Evolutionary conservation across 2,329 filamentous ascomycete genomes (phyloP).

Genomic region (Trichoderma sp.): DNA sequence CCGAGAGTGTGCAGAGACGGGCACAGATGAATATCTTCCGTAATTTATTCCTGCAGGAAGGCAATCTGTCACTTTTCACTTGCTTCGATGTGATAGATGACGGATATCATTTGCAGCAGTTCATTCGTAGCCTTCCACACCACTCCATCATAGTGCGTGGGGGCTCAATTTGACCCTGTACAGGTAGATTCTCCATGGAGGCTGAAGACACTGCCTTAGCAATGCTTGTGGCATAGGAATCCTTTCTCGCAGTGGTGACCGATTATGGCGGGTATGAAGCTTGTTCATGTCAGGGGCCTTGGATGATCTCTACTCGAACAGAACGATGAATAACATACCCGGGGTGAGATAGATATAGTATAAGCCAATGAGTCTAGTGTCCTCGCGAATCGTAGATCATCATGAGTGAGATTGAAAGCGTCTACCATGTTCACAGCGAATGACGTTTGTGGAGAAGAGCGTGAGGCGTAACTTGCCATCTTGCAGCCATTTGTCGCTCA

Average conservation of each 20-base stretch:
- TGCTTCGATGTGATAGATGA: slow-evolving; percentile 21
- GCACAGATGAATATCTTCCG: not conserved
- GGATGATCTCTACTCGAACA: not conserved
- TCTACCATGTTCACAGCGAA: not conserved
- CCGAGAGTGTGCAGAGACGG: not conserved
- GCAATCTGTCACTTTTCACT: not conserved
- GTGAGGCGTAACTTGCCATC: not conserved
- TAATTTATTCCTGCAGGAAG: not conserved
- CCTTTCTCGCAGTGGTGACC: not conserved
- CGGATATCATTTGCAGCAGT: not conserved
- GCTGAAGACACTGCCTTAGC: not conserved
- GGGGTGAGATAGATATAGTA: too few species aligned
- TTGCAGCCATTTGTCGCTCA: not conserved
- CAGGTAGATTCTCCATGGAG: too few species aligned
- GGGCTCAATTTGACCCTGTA: not conserved
- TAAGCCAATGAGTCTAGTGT: too few species aligned
- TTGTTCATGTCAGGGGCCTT: not conserved
- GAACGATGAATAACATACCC: not conserved
- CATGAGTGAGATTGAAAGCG: too few species aligned
- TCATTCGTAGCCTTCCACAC: not conserved
- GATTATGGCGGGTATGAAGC: not conserved
- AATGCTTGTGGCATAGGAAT: not conserved
- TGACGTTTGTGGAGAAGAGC: not conserved
- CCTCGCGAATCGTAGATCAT: too few species aligned
- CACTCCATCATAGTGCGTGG: not conserved